Base-by-base conservation (phyloP, 768 basidiomycete species). In the Boletus coccyginus region DNA sequence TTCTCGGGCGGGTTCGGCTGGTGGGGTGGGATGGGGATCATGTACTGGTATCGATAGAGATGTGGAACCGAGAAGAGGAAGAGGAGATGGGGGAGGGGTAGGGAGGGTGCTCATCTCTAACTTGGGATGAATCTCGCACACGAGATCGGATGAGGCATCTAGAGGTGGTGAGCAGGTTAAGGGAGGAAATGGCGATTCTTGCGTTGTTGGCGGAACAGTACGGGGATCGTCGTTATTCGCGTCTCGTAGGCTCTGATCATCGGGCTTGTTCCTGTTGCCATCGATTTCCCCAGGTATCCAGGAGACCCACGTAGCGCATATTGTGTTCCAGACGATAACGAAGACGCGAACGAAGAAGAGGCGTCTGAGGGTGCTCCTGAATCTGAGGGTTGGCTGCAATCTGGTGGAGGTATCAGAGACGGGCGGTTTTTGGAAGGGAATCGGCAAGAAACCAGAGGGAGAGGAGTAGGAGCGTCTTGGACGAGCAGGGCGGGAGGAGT, bases 321-420 rank as follows among this genome's bases (percentile, higher is more conserved):
- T 71, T 46, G 82, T 80, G 63, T 87, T 78, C 88, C 90, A 92
- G 52, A 86, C 77, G 39, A 86, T 59, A 42, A 84, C 77, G 57
- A 90, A 80, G 57, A 90, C 75, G 42, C 87, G 88, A 59, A 90
- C 78, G 65, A 91, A 78, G 78, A 86, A 85, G 64, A 90, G 76
- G 46, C 83, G 84, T 66, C 81, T 76, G 52, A 84, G 69, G 58
- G 78, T 67, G 46, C 73, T 72, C 58, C 62, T 59, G 57, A 66
- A 49, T 78, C 78, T 62, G 78, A 69, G 58, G 66, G 70, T 48
- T 64, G 60, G 70, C 55, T 74, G 77, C 56, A 70, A 74, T 60
- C 73, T 73, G 55, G 71, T 65, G 56, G 67, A 51, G 32, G 66
- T 55, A 53, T 76, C 73, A 49, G 65, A 58, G 59, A 61, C 61